Evolutionary conservation across 805 yeast species (phyloP).

Genomic region (Metschnikowia henanensis): DNA sequence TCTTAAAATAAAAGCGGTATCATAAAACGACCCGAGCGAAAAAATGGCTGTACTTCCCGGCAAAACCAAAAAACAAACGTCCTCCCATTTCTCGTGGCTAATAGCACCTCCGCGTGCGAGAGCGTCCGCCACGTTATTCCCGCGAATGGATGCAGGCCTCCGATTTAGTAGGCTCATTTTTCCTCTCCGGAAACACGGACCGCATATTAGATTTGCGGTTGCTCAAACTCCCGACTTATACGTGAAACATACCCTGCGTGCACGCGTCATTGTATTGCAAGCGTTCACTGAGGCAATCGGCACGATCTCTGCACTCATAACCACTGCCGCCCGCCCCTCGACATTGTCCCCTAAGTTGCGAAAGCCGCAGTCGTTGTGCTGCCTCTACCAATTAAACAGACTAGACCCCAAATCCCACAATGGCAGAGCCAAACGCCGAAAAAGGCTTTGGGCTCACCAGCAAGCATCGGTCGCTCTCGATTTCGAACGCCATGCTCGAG

Average conservation of each 20-base stretch:
- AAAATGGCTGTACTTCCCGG: too few species aligned
- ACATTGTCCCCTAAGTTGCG: not conserved
- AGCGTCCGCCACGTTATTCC: not conserved
- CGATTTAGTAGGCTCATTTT: conserved; percentile 1
- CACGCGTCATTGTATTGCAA: too few species aligned
- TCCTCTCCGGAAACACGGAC: not conserved
- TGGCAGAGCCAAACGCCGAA: conserved; percentile 2
- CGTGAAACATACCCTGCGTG: too few species aligned
- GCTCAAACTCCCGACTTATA: too few species aligned
- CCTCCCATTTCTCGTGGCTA: too few species aligned
- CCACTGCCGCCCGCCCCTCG: not conserved
- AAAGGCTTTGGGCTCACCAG: not conserved
- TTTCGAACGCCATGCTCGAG: conserved; percentile 26
- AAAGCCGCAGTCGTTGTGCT: not conserved
- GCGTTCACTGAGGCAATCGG: not conserved
- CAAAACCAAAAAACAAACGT: too few species aligned
- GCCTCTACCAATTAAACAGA: not conserved
- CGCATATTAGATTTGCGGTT: conserved; percentile 8
- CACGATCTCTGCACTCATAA: not conserved
- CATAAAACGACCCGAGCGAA: too few species aligned
- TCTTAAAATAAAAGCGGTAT: too few species aligned
- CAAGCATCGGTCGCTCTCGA: conserved; percentile 22
- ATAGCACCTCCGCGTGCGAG: too few species aligned
- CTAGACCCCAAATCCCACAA: not conserved
- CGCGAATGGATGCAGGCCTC: conserved; percentile 6